Evolutionary conservation across 2,329 filamentous ascomycete species (phyloP), one percentile per base, ranked within the genome.

Genomic region (Aspergillus hortae): DNA sequence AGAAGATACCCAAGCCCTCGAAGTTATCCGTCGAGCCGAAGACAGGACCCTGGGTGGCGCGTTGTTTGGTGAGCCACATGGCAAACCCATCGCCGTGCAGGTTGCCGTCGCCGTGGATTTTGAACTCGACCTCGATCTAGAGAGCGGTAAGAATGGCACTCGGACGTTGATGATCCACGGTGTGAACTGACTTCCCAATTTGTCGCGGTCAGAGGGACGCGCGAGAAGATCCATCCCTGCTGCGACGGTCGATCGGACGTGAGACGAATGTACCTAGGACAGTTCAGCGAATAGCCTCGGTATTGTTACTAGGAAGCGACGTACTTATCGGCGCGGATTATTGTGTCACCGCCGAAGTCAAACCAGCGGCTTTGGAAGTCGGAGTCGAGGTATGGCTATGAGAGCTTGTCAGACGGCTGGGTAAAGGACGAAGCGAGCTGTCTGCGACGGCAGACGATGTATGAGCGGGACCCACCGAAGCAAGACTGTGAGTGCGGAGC

Each of bases 291-390:
- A 33, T 40, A 17, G 21, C 19, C 33, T 32, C 43, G 33, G 15
- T 14, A 23, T 21, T 17, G n/a, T 15, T 11, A n/a, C 35, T 27
- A 2, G 33, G 35, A 10, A 30, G 17, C 44, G 41, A 11, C 51
- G 54, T 69, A 80, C 76, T 83, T 80, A 67, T 88, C 85, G 56
- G 84, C 81, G 60, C 85, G 80, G 66, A 96, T 82, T 64, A 99
- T 87, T 38, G 92, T 90, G 76, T 96, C 91, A 68, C 92, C 94
- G 69, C 94, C 94, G 82, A 95, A 99, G 77, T 99, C 94, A 76
- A 92, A 99, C 92, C 94, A 99, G 70, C 94, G 87, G 77, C 90
- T 96, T 77, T 95, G 89, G 87, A 97, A 92, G 73, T 97, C 94
- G 55, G 91, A 94, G 76, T 99, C 94, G 64, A 99, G 85, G 75